Evolutionary conservation across 768 basidiomycete species (phyloP), one percentile per base, ranked within the genome.

Genomic region (Pilatotrama ljubarskyi): DNA sequence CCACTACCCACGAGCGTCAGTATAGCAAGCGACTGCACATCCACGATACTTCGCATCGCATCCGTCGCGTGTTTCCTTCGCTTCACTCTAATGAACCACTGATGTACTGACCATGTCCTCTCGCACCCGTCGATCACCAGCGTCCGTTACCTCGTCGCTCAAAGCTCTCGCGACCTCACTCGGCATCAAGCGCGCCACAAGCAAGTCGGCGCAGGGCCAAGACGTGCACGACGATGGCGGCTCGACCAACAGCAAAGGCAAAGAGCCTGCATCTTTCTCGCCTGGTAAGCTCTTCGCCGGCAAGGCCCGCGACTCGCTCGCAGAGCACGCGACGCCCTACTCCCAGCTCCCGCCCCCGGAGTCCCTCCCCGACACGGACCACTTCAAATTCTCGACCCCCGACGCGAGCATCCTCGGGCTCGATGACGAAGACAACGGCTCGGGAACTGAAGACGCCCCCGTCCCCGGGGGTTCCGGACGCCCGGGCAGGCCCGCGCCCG

Each of bases 91-190:
- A 44, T 42, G 55, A 57, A 44, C 55, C 55, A 57, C 55, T 35
- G 25, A 47, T 25, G 48, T 51, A 17, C 52, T 55, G 26, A 47
- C 25, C 2, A 42, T 37, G 13, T 18, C 29, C n/a, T 42, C 18
- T 9, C 49, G 56, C 25, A 46, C 26, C 11, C 29, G 46, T 20
- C 17, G 17, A 26, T 40, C 40, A 37, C 35, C 70, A 88, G 84
- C 77, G 37, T 79, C 83, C 15, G 82, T 91, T 15, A 76, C 79
- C 43, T 90, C 90, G 1, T 93, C 91, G 37, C 80, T 94, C 62
- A 87, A 80, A 70, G 85, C 87, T 0, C 76, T 93, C 41, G 91
- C 88, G n/a, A 85, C 77, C 41, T 90, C 91, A 13, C 76, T 91
- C 26, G 87, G 88, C 40, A 79, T 91, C 66, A 90, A 85, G 71